These are phyloP conservation scores for Setaria italica DNA, from an alignment of 202 grass and related monocot genomes.

Conservation along the genomic window DNA sequence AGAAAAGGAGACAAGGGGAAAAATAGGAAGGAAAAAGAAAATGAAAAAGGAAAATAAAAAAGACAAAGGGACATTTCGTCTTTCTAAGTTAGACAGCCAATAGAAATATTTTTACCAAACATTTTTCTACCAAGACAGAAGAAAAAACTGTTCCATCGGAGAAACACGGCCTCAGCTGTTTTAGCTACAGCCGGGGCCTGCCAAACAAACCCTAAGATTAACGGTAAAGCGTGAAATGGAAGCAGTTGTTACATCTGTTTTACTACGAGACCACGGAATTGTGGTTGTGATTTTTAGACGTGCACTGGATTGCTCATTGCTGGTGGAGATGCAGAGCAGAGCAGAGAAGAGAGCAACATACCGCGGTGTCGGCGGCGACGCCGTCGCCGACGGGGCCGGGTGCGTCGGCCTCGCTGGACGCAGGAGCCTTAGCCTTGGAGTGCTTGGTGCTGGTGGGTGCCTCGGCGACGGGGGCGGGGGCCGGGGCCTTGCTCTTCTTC, in stretches of 20 bases:
- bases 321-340: not conserved
- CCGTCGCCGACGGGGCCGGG: slow-evolving; percentile 47
- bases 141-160: not conserved
- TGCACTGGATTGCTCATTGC: not conserved
- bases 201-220: not conserved
- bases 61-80: too few species aligned
- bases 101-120: too few species aligned
- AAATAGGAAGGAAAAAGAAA: too few species aligned
- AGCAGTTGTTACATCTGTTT: not conserved
- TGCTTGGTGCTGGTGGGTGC: slow-evolving; percentile 30
- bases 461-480: slow-evolving; percentile 53
- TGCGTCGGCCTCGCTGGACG: slow-evolving; percentile 3
- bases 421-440: slow-evolving; percentile 47
- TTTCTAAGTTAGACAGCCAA: too few species aligned
- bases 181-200: too few species aligned
- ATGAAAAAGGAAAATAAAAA: too few species aligned
- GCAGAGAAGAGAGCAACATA: not conserved
- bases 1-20: too few species aligned
- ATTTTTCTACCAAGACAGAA: not conserved
- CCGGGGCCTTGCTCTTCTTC: slow-evolving; percentile 64
- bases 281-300: too few species aligned
- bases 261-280: not conserved
- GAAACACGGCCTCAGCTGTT: too few species aligned
- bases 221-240: not conserved
- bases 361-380: slow-evolving; percentile 51